Base-by-base conservation (phyloP, 306 rosid genomes). In the barrel medic (Medicago truncatula) region DNA sequence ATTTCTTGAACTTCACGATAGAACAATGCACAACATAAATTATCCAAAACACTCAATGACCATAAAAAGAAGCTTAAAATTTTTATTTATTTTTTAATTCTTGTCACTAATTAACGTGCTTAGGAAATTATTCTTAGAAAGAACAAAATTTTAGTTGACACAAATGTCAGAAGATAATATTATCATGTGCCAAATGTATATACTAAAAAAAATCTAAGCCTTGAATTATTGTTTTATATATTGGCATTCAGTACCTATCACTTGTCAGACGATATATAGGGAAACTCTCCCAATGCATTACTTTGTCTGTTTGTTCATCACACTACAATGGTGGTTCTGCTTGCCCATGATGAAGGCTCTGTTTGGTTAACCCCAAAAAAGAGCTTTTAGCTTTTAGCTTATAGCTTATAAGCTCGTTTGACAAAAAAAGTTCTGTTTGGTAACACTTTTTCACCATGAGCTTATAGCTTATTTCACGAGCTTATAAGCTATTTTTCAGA, bases 281-380 rank as follows among this genome's bases (percentile, higher is more conserved):
- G 39, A 59, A 23, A 25, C 17, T 12, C 39, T 25, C 65, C 38
- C 39, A 59, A 12, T 52, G 11, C 23, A 52, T 52, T 25, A 16
- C 36, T 5, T 12, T 34, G 38, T 34, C 38, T 34, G 38, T 5
- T 34, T 2, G 65, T 31, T 59, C 15, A 59, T 59, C 20, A 20
- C 61, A 56, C 6, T 56, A 9, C 61, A 3, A 56, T 54, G 61
- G 61, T 56, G 61, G 31, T 56, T 56, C 34, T 56, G 31, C 61
- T 56, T 56, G 61, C 61, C 61, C 61, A 56, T 56, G 31, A 56
- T 56, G 31, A n/a, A n/a, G n/a, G n/a, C n/a, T n/a, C n/a, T n/a
- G n/a, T n/a, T n/a, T n/a, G n/a, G n/a, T n/a, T n/a, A n/a, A n/a
- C n/a, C n/a, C n/a, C n/a, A n/a, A n/a, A n/a, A n/a, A n/a, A n/a